Evolutionary conservation across 75 land plant species (phyloP).

Genomic region (Pinus tabuliformis): DNA sequence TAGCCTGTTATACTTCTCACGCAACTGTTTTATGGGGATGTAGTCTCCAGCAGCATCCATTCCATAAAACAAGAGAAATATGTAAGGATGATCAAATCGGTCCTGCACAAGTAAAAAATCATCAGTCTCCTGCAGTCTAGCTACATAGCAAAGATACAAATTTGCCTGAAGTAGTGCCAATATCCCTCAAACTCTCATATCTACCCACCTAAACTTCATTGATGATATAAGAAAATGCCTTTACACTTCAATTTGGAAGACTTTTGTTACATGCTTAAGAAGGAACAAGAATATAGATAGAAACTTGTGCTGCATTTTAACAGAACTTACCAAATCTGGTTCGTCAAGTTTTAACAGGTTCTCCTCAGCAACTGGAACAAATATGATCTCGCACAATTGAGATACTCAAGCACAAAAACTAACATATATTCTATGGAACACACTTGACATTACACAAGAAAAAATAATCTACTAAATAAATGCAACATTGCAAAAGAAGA

Average conservation of each 20-base stretch:
- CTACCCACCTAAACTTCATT: background rate
- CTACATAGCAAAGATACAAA: constrained; percentile 8
- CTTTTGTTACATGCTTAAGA: background rate
- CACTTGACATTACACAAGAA: background rate
- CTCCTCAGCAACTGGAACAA: constrained; percentile 82
- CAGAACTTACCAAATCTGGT: constrained; percentile 57
- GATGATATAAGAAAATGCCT: background rate
- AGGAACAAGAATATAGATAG: background rate
- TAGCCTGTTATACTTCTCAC: constrained; percentile 83
- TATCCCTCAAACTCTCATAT: background rate
- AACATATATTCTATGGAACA: background rate
- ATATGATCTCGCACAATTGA: background rate
- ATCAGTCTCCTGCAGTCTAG: background rate
- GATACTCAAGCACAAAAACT: background rate
- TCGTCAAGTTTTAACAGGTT: constrained; percentile 53
- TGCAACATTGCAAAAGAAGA: background rate
- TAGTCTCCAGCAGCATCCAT: constrained; percentile 94
- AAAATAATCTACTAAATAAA: background rate
- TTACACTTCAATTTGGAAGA: background rate
- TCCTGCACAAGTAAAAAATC: constrained; percentile 35
- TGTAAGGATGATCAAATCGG: constrained; percentile 85
- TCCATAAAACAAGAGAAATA: constrained; percentile 89
- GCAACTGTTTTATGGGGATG: constrained; percentile 88
- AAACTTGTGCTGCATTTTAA: background rate
- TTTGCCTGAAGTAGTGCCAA: background rate